phyloP scores from a whole-genome alignment of 768 basidiomycete genomes.

The Tylopilus sp. region DNA sequence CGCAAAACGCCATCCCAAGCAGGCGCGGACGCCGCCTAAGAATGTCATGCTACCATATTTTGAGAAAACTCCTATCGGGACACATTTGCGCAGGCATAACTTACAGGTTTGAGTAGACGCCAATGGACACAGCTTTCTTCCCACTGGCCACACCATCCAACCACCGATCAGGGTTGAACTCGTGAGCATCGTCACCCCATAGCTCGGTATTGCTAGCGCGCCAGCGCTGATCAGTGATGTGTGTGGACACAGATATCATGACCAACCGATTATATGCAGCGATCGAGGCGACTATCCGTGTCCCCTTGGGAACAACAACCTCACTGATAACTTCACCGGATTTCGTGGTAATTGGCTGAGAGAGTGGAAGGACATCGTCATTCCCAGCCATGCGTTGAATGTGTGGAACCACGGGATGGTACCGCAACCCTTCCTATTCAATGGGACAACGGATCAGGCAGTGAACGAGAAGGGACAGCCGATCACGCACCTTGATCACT shows the following conservation, averaged over 20 bases:
- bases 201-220: slow-evolving; percentile 23
- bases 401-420: slow-evolving; percentile 49
- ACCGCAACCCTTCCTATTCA: slow-evolving; percentile 44
- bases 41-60: slow-evolving; percentile 29
- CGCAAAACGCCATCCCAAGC: slow-evolving; percentile 34
- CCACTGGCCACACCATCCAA: slow-evolving; percentile 7
- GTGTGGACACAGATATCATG: background rate
- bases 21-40: slow-evolving; percentile 19
- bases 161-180: background rate
- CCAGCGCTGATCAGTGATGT: background rate
- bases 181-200: slow-evolving; percentile 25
- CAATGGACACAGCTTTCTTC: slow-evolving; percentile 23
- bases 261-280: slow-evolving; percentile 53
- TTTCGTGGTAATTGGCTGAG: slow-evolving; percentile 45
- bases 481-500: slow-evolving; percentile 29
- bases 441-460: slow-evolving; percentile 16
- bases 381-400: slow-evolving; percentile 46
- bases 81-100: background rate
- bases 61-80: background rate
- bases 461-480: slow-evolving; percentile 12
- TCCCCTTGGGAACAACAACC: slow-evolving; percentile 48
- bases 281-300: slow-evolving; percentile 50
- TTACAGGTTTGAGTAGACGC: slow-evolving; percentile 30
- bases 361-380: slow-evolving; percentile 59
- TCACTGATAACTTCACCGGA: slow-evolving; percentile 42